phyloP scores from a whole-genome alignment of 2,329 filamentous ascomycete species.

The Pseudogymnoascus sp. region DNA sequence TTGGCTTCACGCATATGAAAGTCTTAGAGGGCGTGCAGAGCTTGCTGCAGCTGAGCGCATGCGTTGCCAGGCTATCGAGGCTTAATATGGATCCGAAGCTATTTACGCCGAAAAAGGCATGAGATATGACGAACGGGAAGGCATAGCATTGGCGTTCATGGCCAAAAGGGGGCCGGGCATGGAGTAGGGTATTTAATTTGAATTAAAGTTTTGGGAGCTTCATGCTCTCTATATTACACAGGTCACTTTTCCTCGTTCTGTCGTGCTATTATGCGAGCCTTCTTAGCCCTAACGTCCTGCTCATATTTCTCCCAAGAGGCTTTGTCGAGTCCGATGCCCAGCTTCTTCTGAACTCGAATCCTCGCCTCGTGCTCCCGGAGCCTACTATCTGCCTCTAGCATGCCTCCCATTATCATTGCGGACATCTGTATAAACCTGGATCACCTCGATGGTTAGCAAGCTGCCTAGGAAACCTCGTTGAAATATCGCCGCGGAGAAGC shows the following conservation, averaged over 20 bases:
- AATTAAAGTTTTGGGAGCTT: constrained; percentile 13
- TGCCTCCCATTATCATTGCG: constrained; percentile 72
- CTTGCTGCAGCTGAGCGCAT: constrained; percentile 85
- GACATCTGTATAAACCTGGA: constrained; percentile 73
- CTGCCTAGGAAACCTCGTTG: not conserved
- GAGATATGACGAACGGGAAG: constrained; percentile 27
- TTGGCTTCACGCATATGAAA: constrained; percentile 98
- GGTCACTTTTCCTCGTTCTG: not conserved
- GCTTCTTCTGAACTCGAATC: constrained; percentile 56
- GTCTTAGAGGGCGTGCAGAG: constrained; percentile 97
- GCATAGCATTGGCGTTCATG: constrained; percentile 21
- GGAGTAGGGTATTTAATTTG: constrained; percentile 1
- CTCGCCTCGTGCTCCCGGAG: constrained; percentile 60
- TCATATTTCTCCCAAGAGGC: constrained; percentile 64
- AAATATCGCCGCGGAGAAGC: constrained; percentile 25
- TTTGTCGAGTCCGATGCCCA: constrained; percentile 47
- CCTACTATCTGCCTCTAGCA: constrained; percentile 66
- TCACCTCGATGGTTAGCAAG: constrained; percentile 7
- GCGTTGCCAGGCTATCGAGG: constrained; percentile 81
- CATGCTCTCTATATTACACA: constrained; percentile 12
- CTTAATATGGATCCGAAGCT: constrained; percentile 92
- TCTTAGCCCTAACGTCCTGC: constrained; percentile 36
- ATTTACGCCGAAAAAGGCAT: constrained; percentile 40
- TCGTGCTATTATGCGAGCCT: constrained; percentile 16
- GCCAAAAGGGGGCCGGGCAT: not conserved